Percentiles rank a stretch among this genome's conserved stretches.
Conservation (phyloP, 805 yeast species). For the Wickerhamiella azyma region DNA sequence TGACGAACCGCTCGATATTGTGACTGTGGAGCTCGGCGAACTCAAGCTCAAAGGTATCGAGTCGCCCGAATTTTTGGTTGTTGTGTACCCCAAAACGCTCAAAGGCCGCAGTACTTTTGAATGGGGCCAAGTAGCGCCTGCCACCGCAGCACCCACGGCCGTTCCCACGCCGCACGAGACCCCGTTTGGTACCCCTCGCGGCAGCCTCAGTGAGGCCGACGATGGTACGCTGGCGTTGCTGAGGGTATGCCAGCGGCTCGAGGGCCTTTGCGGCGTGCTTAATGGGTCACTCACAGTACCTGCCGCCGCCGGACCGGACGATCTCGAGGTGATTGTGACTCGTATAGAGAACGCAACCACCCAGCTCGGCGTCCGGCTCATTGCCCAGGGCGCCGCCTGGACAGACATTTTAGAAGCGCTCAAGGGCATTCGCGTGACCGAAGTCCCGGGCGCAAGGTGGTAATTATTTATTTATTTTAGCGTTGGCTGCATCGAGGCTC, state of each 20-base stretch:
- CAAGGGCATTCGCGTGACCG: not conserved
- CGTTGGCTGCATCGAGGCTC: too few relatives aligned
- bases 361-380: conserved; percentile 32
- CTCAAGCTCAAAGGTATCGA: conserved; percentile 86
- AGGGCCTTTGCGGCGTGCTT: conserved; percentile 2
- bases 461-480: not conserved
- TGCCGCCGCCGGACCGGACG: conserved; percentile 4
- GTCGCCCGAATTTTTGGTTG: conserved; percentile 74
- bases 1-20: conserved; percentile 42
- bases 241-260: not conserved
- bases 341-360: conserved; percentile 52
- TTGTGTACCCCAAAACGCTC: conserved; percentile 57
- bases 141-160: too few relatives aligned
- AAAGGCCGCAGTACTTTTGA: conserved; percentile 35
- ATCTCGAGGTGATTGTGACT: conserved; percentile 47
- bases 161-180: conserved; percentile 26
- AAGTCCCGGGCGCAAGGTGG: not conserved
- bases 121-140: too few relatives aligned
- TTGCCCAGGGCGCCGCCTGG: not conserved
- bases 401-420: not conserved
- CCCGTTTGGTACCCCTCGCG: conserved; percentile 32
- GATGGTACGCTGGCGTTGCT: not conserved
- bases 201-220: conserved; percentile 14
- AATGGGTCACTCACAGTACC: conserved; percentile 8
- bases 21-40: conserved; percentile 61